Evolutionary conservation across 371 early-diverging fungal genomes (phyloP).

Genomic region (Apophysomyces sp.): DNA sequence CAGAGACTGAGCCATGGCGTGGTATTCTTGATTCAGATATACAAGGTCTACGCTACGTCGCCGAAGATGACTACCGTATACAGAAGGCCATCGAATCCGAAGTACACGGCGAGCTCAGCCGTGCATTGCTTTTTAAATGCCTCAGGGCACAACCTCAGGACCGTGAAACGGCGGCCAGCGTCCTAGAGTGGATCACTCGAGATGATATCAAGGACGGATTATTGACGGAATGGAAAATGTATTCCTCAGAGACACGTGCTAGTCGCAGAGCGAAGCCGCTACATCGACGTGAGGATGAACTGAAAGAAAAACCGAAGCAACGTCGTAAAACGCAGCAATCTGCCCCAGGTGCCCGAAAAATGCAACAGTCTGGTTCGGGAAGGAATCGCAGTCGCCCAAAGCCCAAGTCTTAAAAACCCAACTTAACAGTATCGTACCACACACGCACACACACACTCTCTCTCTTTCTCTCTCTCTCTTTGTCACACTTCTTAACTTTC

Average conservation of each 20-base stretch:
- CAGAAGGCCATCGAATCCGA: slow-evolving; percentile 54
- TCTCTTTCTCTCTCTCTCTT: not conserved
- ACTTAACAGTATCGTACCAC: too few relatives aligned
- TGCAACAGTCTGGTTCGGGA: not conserved
- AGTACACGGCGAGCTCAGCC: slow-evolving; percentile 48
- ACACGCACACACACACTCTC: too few relatives aligned
- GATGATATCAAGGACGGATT: slow-evolving; percentile 28
- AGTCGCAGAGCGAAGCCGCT: slow-evolving; percentile 32
- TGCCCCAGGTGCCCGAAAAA: not conserved
- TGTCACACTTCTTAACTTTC: not conserved
- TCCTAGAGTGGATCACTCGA: slow-evolving; percentile 46
- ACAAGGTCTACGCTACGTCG: slow-evolving; percentile 59
- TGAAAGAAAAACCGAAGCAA: not conserved
- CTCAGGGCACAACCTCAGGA: slow-evolving; percentile 52
- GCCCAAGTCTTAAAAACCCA: slow-evolving; percentile 17
- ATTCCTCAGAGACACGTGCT: slow-evolving; percentile 43
- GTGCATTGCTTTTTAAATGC: slow-evolving; percentile 50
- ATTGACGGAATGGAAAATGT: slow-evolving; percentile 50
- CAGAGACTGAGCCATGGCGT: slow-evolving; percentile 68
- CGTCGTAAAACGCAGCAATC: not conserved
- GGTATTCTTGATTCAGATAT: slow-evolving; percentile 67
- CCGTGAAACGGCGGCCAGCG: slow-evolving; percentile 44
- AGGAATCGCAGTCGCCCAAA: slow-evolving; percentile 8
- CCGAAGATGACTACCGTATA: slow-evolving; percentile 58
- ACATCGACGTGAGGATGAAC: slow-evolving; percentile 11